Percentiles rank a stretch among this genome's conserved stretches.
Conservation (phyloP, 2,329 filamentous ascomycete species). For the Alternaria atra region DNA sequence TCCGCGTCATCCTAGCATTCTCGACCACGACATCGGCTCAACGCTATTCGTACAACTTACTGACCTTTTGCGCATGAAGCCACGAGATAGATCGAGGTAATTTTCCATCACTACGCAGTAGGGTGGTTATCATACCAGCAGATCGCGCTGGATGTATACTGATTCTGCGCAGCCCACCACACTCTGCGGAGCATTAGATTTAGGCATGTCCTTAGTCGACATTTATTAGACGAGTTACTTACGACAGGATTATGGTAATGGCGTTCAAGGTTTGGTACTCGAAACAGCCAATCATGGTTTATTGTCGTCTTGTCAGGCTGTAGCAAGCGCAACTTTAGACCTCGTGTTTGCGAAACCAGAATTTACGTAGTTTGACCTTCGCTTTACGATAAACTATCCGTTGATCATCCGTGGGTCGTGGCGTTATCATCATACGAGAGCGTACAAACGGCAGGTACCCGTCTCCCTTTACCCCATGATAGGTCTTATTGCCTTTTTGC, state of each 20-base stretch:
- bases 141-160: neutral
- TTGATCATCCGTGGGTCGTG: neutral
- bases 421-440: neutral
- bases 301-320: neutral
- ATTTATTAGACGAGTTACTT: neutral
- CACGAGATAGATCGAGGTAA: neutral
- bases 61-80: neutral
- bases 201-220: neutral
- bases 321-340: neutral
- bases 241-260: neutral
- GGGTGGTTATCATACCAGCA: neutral
- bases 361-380: neutral
- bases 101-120: neutral
- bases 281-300: neutral
- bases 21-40: conserved; percentile 2
- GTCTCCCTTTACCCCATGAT: conserved; percentile 22
- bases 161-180: neutral
- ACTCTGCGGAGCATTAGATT: neutral
- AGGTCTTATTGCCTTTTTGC: conserved; percentile 10
- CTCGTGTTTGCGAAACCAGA: neutral
- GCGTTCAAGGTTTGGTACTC: neutral
- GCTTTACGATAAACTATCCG: conserved; percentile 11
- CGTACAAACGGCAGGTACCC: conserved; percentile 31
- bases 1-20: neutral
- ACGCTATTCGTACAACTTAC: neutral